These are phyloP conservation scores for Fusarium nurragi DNA, from an alignment of 2,329 filamentous ascomycete genomes.

Conservation along the genomic window DNA sequence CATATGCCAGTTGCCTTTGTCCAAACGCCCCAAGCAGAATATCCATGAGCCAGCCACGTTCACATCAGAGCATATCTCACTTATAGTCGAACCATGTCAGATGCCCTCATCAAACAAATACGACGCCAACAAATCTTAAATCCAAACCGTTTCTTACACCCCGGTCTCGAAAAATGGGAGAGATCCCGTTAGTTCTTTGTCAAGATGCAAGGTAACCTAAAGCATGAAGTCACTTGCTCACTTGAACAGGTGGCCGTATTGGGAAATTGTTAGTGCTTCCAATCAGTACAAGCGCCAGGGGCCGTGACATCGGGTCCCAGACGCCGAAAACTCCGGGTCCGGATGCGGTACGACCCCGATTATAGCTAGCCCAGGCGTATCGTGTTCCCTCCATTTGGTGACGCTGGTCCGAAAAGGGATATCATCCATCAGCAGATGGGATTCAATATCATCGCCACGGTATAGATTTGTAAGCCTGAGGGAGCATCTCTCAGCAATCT, in stretches of 20 bases:
- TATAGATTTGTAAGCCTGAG: conserved; percentile 42
- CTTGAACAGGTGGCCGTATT: conserved; percentile 9
- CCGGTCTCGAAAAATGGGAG: conserved; percentile 4
- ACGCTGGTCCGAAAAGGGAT: conserved; percentile 37
- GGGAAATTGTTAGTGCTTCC: conserved; percentile 36
- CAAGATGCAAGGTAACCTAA: not conserved
- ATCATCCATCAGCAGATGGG: conserved; percentile 6
- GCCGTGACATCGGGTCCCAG: conserved; percentile 16
- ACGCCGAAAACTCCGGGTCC: conserved; percentile 37
- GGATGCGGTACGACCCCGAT: conserved; percentile 11
- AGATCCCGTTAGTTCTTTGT: not conserved
- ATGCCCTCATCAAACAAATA: conserved; percentile 25
- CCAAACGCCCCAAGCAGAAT: not conserved
- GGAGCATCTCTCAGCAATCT: conserved; percentile 27
- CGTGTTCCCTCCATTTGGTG: conserved; percentile 34
- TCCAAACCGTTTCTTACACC: conserved; percentile 16
- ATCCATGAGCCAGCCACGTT: conserved; percentile 10
- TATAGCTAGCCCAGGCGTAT: not conserved
- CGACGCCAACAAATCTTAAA: conserved; percentile 34
- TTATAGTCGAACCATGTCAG: conserved; percentile 38
- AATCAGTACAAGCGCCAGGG: conserved; percentile 39
- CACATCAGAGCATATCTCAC: conserved; percentile 39
- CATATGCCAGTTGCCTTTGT: not conserved
- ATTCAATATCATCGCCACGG: conserved; percentile 30
- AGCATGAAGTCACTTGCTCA: conserved; percentile 8